Conservation (phyloP, 2,329 filamentous ascomycete genomes). For the Mariannaea elegans region DNA sequence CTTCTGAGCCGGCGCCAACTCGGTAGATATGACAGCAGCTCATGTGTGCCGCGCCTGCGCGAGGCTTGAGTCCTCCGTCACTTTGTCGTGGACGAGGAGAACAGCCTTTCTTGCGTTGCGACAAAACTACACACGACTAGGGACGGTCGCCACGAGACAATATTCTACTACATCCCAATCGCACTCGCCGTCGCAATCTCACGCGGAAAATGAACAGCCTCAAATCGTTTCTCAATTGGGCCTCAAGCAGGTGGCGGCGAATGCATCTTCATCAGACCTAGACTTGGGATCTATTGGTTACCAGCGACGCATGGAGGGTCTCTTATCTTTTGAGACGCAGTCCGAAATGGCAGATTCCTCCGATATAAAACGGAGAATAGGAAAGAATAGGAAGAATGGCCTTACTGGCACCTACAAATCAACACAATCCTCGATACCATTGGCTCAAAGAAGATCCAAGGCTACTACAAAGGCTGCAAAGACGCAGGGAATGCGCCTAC, state of each 20-base stretch:
- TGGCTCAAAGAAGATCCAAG: neutral
- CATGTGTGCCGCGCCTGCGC: constrained; percentile 35
- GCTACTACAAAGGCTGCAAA: constrained; percentile 7
- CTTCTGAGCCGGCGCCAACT: constrained; percentile 31
- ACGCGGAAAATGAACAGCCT: constrained; percentile 9
- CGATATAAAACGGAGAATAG: neutral
- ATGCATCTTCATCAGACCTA: neutral
- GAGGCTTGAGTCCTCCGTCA: constrained; percentile 33
- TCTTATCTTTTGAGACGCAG: neutral
- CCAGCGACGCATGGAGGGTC: neutral
- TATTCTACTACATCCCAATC: constrained; percentile 16
- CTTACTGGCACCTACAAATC: neutral
- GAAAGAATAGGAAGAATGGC: neutral
- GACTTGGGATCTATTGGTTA: neutral
- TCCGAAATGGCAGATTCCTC: neutral
- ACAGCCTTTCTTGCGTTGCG: constrained; percentile 26
- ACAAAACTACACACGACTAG: constrained; percentile 5
- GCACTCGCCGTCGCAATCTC: neutral
- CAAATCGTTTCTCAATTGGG: constrained; percentile 32
- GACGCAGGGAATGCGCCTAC: neutral
- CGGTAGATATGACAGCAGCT: constrained; percentile 38
- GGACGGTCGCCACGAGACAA: constrained; percentile 17
- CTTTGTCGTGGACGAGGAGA: constrained; percentile 28
- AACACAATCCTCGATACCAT: neutral
- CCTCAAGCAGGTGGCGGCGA: constrained; percentile 15